These are phyloP conservation scores for Aspergillus pseudotamarii DNA, from an alignment of 2,329 filamentous ascomycete genomes.

Conservation along the genomic window DNA sequence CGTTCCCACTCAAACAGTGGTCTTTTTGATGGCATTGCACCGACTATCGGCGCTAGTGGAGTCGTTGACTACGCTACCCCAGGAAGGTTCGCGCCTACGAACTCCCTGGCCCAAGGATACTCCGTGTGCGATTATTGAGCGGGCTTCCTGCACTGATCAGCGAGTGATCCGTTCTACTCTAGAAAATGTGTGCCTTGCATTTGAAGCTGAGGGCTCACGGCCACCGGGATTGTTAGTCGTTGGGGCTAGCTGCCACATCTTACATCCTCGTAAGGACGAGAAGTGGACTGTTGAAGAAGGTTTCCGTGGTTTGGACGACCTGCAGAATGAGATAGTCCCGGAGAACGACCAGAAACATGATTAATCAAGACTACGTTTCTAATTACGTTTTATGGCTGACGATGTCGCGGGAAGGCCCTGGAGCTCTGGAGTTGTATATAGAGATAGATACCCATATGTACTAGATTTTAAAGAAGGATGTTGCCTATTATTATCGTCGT, in stretches of 20 bases:
- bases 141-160: conserved; percentile 92
- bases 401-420: background rate
- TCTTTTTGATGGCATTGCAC: conserved; percentile 95
- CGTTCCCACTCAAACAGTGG: conserved; percentile 75
- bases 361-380: background rate
- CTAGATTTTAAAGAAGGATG: background rate
- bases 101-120: conserved; percentile 70
- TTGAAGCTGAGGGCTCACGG: conserved; percentile 85
- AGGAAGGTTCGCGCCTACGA: conserved; percentile 28
- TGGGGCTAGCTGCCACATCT: conserved; percentile 77
- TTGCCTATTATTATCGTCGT: no score
- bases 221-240: conserved; percentile 88
- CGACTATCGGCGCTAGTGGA: conserved; percentile 73
- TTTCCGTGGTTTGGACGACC: conserved; percentile 70
- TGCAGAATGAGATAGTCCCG: conserved; percentile 28
- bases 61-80: conserved; percentile 59
- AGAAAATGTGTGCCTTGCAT: conserved; percentile 73
- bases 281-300: conserved; percentile 88
- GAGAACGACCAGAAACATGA: background rate
- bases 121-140: conserved; percentile 89
- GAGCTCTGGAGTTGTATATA: conserved; percentile 12
- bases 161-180: conserved; percentile 87
- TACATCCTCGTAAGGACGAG: conserved; percentile 63
- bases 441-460: conserved; percentile 19
- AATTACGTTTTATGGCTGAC: conserved; percentile 1